These are phyloP conservation scores for Colletotrichum eremochloae DNA, from an alignment of 2,329 filamentous ascomycete species.

Conservation along the genomic window DNA sequence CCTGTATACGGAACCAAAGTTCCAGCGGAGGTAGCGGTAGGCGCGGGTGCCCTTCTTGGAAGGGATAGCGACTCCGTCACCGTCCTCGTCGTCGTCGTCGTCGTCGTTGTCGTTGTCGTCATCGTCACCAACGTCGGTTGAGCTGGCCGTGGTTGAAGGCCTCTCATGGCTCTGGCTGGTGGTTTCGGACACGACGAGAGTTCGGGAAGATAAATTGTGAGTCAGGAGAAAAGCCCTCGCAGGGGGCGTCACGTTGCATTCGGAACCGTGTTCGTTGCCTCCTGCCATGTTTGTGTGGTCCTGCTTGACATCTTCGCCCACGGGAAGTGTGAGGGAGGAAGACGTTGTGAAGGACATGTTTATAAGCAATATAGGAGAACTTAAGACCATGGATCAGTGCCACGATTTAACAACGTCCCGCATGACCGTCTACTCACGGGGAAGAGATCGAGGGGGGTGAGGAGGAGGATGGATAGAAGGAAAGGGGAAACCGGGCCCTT, in stretches of 20 bases:
- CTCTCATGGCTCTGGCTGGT: not conserved
- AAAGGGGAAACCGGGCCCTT: not conserved
- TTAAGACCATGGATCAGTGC: conserved; percentile 4
- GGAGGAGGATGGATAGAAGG: not conserved
- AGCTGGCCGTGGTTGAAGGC: not conserved
- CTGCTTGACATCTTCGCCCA: conserved; percentile 6
- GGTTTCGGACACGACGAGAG: conserved; percentile 19
- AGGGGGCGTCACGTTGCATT: conserved; percentile 13
- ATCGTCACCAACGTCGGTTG: conserved; percentile 15
- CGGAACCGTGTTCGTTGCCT: not conserved
- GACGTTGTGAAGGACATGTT: conserved; percentile 25
- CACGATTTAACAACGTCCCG: not conserved
- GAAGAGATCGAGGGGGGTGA: not conserved
- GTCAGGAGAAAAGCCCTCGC: conserved; percentile 20
- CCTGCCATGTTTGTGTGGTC: not conserved
- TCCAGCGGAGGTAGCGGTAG: conserved; percentile 56
- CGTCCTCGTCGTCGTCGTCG: conserved; percentile 44
- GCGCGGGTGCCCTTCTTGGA: conserved; percentile 56
- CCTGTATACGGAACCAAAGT: conserved; percentile 67
- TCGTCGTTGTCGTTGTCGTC: conserved; percentile 40
- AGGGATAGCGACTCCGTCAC: conserved; percentile 52
- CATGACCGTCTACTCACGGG: conserved; percentile 5
- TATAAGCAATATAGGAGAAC: conserved; percentile 3
- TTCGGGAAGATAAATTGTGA: conserved; percentile 31
- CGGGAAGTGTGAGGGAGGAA: conserved; percentile 30